Percentiles rank a stretch among this genome's conserved stretches.
Conservation (phyloP, 441 rosid species). For the Dalechampia spathulata region DNA sequence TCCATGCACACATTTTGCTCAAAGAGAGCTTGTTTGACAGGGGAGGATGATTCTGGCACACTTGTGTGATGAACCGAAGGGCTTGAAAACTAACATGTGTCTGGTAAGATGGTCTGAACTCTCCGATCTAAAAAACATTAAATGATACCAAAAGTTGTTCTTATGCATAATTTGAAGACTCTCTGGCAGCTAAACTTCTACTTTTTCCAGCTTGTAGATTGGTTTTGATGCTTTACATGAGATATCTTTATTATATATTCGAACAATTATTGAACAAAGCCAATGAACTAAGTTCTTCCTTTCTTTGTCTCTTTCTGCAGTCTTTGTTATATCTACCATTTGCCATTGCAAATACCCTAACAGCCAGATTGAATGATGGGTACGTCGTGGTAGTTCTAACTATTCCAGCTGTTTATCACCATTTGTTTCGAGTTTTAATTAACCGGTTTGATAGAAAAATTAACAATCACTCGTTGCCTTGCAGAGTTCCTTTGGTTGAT, state of each 20-base stretch:
- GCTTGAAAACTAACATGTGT: slow-evolving; percentile 96
- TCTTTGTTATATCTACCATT: slow-evolving; percentile 87
- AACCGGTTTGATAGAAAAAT: neutral
- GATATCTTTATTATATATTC: no score
- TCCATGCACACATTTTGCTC: slow-evolving; percentile 5
- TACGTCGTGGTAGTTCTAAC: slow-evolving; percentile 26
- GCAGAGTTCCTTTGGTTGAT: slow-evolving; percentile 82
- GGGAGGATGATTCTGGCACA: slow-evolving; percentile 98
- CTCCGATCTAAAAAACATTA: neutral
- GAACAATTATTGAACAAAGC: no score
- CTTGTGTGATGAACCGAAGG: slow-evolving; percentile 96
- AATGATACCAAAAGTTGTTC: neutral
- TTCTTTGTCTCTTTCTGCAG: slow-evolving; percentile 32
- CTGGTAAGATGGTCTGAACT: slow-evolving; percentile 44
- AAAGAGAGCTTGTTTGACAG: slow-evolving; percentile 38
- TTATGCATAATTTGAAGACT: neutral
- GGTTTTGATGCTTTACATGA: neutral
- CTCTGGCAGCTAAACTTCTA: no score
- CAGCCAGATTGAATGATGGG: slow-evolving; percentile 84
- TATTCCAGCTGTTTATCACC: neutral
- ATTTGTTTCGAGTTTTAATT: slow-evolving; percentile 11
- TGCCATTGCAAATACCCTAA: slow-evolving; percentile 84
- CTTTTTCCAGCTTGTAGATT: no score
- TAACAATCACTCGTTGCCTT: slow-evolving; percentile 6
- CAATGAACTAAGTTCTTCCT: neutral